Base-by-base conservation (phyloP, 2,329 filamentous ascomycete genomes). In the Leptographium lundbergii region DNA sequence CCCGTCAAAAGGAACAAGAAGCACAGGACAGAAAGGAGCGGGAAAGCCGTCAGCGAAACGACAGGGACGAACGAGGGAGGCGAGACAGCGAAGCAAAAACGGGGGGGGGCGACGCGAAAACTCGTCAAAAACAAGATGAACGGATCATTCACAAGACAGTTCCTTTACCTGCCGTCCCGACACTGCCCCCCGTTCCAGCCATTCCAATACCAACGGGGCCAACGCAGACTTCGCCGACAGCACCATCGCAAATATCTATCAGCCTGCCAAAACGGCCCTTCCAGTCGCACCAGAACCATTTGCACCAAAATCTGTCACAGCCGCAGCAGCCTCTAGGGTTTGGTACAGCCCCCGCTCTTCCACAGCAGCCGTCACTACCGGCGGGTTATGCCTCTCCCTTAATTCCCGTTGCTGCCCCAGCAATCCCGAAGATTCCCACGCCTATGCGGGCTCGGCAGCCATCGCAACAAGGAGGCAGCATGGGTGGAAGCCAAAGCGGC, bases 381-480 rank as follows among this genome's bases (percentile, higher is more conserved):
- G 75, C 81, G 36, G 78, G 75, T 61, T 79, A 86, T 63, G 82
- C 84, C 54, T 96, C 92, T 19, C 92, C 92, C 9, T 89, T 90
- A 68, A 81, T 92, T 56, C 76, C 86, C 32, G 78, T 89, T 61
- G 87, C 88, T 11, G 94, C 89, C 39, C 92, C 94, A 9, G 86
- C 84, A 29, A 74, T 95, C 54, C 85, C 91, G 14, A 96, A 96
- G 70, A 85, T 86, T 24, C 85, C 90, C 6, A 91, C 89, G 14
- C 89, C 91, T 10, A 86, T 84, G 63, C 87, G 88, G 62, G 81
- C 85, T 45, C 85, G 89, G 59, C 88, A 91, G 61, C 74, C 82
- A 54, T 94, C 90, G 10, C 89, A 95, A 63, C 90, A 94, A 69
- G 87, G 86, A 27, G 84, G 83, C 11, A 82, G 85, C 67, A 77